These are phyloP conservation scores for Dactylellina leptospora DNA, from an alignment of 2,329 filamentous ascomycete genomes.

Conservation along the genomic window DNA sequence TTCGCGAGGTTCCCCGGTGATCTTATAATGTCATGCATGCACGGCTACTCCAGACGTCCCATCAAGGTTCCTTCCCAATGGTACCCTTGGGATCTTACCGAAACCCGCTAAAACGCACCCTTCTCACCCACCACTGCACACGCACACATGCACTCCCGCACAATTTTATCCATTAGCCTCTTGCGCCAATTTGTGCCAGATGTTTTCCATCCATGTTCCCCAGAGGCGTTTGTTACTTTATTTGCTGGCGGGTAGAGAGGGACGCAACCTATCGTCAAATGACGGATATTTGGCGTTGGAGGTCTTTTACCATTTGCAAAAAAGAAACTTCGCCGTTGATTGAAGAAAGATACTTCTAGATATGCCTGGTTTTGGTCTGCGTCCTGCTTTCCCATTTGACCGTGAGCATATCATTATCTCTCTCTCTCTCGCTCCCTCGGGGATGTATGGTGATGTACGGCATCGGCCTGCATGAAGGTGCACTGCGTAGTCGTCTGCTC, in stretches of 20 bases:
- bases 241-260: slow-evolving; percentile 1
- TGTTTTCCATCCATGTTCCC: background rate
- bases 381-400: background rate
- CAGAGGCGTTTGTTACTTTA: slow-evolving; percentile 12
- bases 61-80: slow-evolving; percentile 52
- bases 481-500: background rate
- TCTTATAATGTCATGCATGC: slow-evolving; percentile 54
- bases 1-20: slow-evolving; percentile 26
- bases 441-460: background rate
- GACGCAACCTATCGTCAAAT: slow-evolving; percentile 2
- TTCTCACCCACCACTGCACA: slow-evolving; percentile 13
- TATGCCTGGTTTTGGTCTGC: too few species aligned
- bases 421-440: background rate
- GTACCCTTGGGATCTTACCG: slow-evolving; percentile 50
- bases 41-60: slow-evolving; percentile 48
- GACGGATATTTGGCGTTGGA: slow-evolving; percentile 1
- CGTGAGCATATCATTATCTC: background rate
- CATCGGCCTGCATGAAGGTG: slow-evolving; percentile 12
- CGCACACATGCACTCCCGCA: slow-evolving; percentile 8
- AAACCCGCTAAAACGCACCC: slow-evolving; percentile 52
- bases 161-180: slow-evolving; percentile 28
- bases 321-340: too few species aligned
- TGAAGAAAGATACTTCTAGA: too few species aligned
- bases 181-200: slow-evolving; percentile 45
- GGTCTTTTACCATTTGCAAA: background rate